phyloP scores from a whole-genome alignment of 2,329 filamentous ascomycete genomes.

The Apiospora marii region DNA sequence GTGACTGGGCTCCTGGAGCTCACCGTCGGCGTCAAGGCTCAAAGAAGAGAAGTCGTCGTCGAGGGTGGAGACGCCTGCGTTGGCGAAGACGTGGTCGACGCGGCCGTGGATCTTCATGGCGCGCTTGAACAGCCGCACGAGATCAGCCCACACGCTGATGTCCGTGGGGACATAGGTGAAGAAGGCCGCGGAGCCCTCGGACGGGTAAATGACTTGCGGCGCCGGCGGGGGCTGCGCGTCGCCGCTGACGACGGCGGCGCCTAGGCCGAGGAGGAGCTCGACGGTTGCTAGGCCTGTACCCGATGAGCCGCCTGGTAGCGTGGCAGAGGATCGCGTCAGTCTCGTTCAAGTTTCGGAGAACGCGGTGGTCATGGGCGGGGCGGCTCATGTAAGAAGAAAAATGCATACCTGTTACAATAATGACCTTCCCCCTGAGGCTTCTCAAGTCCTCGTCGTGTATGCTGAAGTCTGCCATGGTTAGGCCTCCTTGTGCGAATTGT shows the following conservation, averaged over 20 bases:
- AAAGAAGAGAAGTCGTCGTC: slow-evolving; percentile 52
- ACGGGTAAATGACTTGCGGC: background rate
- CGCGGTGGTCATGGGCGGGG: background rate
- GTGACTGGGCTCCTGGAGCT: slow-evolving; percentile 53
- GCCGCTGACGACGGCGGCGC: slow-evolving; percentile 63
- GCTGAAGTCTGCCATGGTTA: slow-evolving; percentile 51
- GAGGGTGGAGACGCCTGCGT: slow-evolving; percentile 58
- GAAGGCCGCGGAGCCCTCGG: slow-evolving; percentile 21
- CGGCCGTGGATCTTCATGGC: slow-evolving; percentile 71
- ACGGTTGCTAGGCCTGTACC: slow-evolving; percentile 68
- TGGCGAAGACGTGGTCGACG: slow-evolving; percentile 74
- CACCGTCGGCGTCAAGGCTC: slow-evolving; percentile 55
- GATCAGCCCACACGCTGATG: slow-evolving; percentile 58
- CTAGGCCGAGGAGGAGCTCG: slow-evolving; percentile 56
- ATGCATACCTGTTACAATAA: slow-evolving; percentile 53
- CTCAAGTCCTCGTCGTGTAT: slow-evolving; percentile 54
- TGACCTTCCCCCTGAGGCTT: slow-evolving; percentile 55
- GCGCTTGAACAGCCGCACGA: slow-evolving; percentile 59
- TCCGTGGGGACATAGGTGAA: slow-evolving; percentile 55
- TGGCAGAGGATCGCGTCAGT: background rate
- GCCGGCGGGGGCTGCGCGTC: slow-evolving; percentile 52
- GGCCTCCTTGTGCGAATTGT: background rate
- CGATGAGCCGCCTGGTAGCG: slow-evolving; percentile 57
- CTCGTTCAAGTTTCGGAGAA: no score
- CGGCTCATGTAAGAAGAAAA: background rate